Percentiles rank a stretch among this genome's conserved stretches.
Conservation (phyloP, 257 asterid genomes). For the Catharanthus roseus region DNA sequence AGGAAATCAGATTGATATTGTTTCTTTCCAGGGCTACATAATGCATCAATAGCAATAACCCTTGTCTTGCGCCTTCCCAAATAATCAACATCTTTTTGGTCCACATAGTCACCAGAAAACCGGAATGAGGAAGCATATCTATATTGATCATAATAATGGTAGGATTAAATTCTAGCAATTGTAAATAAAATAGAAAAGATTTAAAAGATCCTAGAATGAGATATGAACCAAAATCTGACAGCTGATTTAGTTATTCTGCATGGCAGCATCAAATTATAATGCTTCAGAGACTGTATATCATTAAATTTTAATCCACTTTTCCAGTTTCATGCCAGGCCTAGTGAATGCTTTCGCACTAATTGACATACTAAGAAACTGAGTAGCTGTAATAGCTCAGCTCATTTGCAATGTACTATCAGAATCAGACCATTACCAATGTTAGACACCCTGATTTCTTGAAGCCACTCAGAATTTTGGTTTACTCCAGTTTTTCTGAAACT, state of each 20-base stretch:
- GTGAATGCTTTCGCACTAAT: not conserved
- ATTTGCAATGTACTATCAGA: not conserved
- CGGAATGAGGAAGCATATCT: conserved; percentile 83
- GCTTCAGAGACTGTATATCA: not conserved
- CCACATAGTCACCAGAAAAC: conserved; percentile 54
- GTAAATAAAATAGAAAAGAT: not conserved
- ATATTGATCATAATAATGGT: conserved; percentile 4
- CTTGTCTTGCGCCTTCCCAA: conserved; percentile 70
- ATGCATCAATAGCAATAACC: conserved; percentile 78
- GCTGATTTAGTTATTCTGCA: not conserved
- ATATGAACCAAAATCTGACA: not conserved
- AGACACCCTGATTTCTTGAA: not conserved
- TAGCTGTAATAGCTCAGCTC: not conserved
- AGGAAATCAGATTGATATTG: conserved; percentile 52
- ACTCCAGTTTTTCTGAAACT: too few relatives aligned
- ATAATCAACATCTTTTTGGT: conserved; percentile 47
- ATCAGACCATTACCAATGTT: not conserved
- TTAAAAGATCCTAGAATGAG: not conserved
- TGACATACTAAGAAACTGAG: not conserved
- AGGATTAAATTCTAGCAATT: not conserved
- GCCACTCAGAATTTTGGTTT: too few relatives aligned
- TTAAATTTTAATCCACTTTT: not conserved
- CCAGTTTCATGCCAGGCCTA: not conserved
- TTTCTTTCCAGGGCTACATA: conserved; percentile 60
- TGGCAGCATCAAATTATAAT: not conserved